These are phyloP conservation scores for Colletotrichum brevisporum DNA, from an alignment of 2,329 filamentous ascomycete species.

Conservation along the genomic window DNA sequence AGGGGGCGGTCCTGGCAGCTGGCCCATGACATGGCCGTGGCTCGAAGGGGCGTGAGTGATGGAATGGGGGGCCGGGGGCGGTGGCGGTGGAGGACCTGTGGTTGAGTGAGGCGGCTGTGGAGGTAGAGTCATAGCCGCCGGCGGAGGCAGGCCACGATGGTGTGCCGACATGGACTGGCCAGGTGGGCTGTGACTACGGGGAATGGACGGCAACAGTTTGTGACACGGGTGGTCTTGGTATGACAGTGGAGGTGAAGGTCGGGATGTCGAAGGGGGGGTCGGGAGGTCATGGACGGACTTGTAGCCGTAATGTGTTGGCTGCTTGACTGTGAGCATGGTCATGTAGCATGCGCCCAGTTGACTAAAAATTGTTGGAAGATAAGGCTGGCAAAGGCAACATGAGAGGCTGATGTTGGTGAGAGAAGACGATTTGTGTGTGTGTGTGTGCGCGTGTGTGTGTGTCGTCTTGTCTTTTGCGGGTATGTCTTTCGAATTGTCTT, in stretches of 20 bases:
- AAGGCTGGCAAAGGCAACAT: conserved; percentile 29
- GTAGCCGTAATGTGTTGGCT: conserved; percentile 72
- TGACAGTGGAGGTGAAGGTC: conserved; percentile 68
- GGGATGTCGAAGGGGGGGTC: conserved; percentile 69
- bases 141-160: conserved; percentile 78
- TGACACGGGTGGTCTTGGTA: conserved; percentile 61
- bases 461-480: neutral
- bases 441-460: neutral
- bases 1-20: conserved; percentile 74
- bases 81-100: conserved; percentile 36
- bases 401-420: conserved; percentile 27
- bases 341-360: conserved; percentile 43
- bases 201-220: conserved; percentile 55
- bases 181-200: conserved; percentile 62
- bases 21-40: conserved; percentile 61
- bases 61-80: conserved; percentile 41
- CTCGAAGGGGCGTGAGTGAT: conserved; percentile 49
- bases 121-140: conserved; percentile 75
- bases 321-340: conserved; percentile 74
- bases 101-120: conserved; percentile 56
- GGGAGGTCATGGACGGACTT: conserved; percentile 74
- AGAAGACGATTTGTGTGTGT: neutral
- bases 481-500: neutral
- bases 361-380: conserved; percentile 23
- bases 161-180: conserved; percentile 76